A percentile compares a stretch with the other conserved stretches of the same genome.
phyloP scores from a whole-genome alignment of 345 rosid species.

The Camelina neglecta region DNA sequence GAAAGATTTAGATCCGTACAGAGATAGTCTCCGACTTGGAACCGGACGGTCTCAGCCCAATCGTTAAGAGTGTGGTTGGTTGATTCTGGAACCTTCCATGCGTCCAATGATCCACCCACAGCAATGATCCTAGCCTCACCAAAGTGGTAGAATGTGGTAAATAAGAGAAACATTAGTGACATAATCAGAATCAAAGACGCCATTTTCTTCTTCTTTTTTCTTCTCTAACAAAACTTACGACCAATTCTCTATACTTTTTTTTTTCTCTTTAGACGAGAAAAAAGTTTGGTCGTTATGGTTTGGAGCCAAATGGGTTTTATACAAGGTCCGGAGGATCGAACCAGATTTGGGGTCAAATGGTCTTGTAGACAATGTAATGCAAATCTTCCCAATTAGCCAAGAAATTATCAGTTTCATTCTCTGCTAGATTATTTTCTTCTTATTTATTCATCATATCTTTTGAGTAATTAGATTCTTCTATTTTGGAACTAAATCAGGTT shows the following conservation, averaged over 20 bases:
- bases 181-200: conserved; percentile 19
- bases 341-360: conserved; percentile 19
- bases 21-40: conserved; percentile 54
- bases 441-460: background rate
- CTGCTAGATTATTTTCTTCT: conserved; percentile 13
- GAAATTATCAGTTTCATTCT: background rate
- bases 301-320: conserved; percentile 12
- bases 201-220: background rate
- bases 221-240: background rate
- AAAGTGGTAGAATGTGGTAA: conserved; percentile 32
- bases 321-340: conserved; percentile 15
- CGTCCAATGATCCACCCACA: conserved; percentile 58
- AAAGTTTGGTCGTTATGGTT: conserved; percentile 12
- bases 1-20: conserved; percentile 38
- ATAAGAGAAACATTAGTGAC: conserved; percentile 30
- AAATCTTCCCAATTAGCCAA: conserved; percentile 29
- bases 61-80: conserved; percentile 38
- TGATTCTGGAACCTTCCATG: conserved; percentile 64
- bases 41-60: conserved; percentile 50
- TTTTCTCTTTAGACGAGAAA: background rate
- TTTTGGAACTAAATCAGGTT: conserved; percentile 20
- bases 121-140: conserved; percentile 48
- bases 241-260: background rate
- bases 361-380: conserved; percentile 3
- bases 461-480: background rate